Percentiles rank a stretch among this genome's conserved stretches.
Conservation (phyloP, 805 yeast species). For the Candida quercuum region DNA sequence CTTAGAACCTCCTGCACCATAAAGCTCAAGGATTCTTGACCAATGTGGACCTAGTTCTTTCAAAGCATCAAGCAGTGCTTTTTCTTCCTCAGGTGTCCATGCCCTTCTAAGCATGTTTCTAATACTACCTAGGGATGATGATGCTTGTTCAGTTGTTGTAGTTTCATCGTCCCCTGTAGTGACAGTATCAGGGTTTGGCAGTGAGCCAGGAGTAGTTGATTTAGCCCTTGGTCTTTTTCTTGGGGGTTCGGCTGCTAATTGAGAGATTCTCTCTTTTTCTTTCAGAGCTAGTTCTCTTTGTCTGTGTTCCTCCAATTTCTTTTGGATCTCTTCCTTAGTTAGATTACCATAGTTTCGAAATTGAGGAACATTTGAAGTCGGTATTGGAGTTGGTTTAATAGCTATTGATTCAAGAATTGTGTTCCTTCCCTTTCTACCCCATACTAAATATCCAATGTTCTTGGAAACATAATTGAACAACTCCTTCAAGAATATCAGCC, state of each 20-base stretch:
- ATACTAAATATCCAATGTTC: constrained; percentile 64
- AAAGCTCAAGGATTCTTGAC: constrained; percentile 84
- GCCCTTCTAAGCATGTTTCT: constrained; percentile 46
- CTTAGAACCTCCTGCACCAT: constrained; percentile 89
- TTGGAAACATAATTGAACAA: constrained; percentile 72
- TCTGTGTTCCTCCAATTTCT: constrained; percentile 12
- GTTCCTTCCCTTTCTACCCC: constrained; percentile 52
- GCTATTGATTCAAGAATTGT: constrained; percentile 10
- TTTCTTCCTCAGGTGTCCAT: constrained; percentile 90
- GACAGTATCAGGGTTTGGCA: too few species aligned
- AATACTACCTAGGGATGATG: constrained; percentile 6
- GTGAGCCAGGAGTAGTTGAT: constrained; percentile 1
- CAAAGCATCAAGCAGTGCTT: constrained; percentile 74
- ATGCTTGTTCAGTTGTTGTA: constrained; percentile 12
- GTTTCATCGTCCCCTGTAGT: too few species aligned
- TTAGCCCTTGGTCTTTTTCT: constrained; percentile 4
- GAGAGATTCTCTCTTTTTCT: constrained; percentile 9
- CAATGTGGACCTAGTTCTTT: constrained; percentile 85
- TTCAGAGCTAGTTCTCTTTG: constrained; percentile 12
- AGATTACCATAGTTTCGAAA: constrained; percentile 5
- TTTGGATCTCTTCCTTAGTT: constrained; percentile 19
- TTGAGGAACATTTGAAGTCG: not conserved
- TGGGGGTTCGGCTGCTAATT: not conserved
- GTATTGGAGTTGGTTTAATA: constrained; percentile 2
- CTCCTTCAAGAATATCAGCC: constrained; percentile 80